phyloP scores from a whole-genome alignment of 768 basidiomycete species.

The Suillus bovinus region DNA sequence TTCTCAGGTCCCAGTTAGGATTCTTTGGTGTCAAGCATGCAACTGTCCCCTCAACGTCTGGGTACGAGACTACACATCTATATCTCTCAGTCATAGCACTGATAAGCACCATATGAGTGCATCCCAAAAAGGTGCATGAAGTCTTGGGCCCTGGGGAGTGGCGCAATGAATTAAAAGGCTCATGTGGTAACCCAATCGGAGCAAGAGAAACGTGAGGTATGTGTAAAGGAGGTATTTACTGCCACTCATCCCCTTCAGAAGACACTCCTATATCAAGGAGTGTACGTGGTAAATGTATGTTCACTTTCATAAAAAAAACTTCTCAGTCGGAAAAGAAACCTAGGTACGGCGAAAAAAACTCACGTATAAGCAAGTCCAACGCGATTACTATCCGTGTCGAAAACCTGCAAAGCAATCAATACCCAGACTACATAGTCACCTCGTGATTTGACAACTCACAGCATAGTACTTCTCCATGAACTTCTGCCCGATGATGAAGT shows the following conservation, averaged over 20 bases:
- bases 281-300: slow-evolving; percentile 20
- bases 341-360: slow-evolving; percentile 8
- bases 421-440: neutral
- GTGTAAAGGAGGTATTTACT: neutral
- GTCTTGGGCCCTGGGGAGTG: neutral
- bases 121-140: neutral
- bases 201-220: neutral
- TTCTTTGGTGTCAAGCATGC: neutral
- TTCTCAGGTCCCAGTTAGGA: neutral
- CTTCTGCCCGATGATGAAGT: slow-evolving; percentile 9
- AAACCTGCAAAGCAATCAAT: slow-evolving; percentile 14
- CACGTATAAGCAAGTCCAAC: slow-evolving; percentile 26
- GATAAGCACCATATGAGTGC: neutral
- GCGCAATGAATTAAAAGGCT: neutral
- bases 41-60: neutral
- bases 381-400: slow-evolving; percentile 20
- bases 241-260: neutral
- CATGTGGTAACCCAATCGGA: neutral
- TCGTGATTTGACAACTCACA: neutral
- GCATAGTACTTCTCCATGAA: slow-evolving; percentile 12
- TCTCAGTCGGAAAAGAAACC: neutral
- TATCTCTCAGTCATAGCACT: neutral
- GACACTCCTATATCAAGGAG: slow-evolving; percentile 11
- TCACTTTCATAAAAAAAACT: slow-evolving; percentile 14
- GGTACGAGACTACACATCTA: neutral